A percentile compares a stretch with the other conserved stretches of the same genome.
These are phyloP conservation scores for Boletellus sp. DNA, from an alignment of 768 basidiomycete species.

Conservation along the genomic window DNA sequence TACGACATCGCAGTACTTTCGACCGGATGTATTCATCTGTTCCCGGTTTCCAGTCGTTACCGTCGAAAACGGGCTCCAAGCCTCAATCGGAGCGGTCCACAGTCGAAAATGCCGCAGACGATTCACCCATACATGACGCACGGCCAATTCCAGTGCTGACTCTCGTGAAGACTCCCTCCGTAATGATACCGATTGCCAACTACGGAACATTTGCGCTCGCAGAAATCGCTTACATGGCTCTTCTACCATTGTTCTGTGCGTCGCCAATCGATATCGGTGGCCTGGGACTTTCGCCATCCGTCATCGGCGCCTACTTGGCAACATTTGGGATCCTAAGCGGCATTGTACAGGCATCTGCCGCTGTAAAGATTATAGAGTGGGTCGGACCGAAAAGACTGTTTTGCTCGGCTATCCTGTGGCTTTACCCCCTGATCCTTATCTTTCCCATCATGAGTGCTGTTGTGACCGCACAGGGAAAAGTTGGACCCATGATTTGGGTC, in stretches of 20 bases:
- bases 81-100: background rate
- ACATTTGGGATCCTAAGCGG: conserved; percentile 37
- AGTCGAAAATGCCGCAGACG: background rate
- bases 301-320: conserved; percentile 40
- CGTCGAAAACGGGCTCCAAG: conserved; percentile 6
- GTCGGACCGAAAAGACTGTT: conserved; percentile 42
- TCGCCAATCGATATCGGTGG: conserved; percentile 42
- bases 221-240: conserved; percentile 36
- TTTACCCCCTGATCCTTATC: conserved; percentile 35
- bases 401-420: conserved; percentile 34
- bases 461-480: conserved; percentile 30
- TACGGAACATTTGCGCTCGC: conserved; percentile 41
- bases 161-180: conserved; percentile 22
- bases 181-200: conserved; percentile 41
- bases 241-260: conserved; percentile 44
- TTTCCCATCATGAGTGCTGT: conserved; percentile 45
- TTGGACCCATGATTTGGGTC: conserved; percentile 35
- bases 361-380: conserved; percentile 36
- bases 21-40: background rate
- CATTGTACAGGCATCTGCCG: conserved; percentile 38
- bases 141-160: conserved; percentile 31
- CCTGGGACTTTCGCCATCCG: conserved; percentile 36
- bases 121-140: background rate
- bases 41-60: conserved; percentile 18
- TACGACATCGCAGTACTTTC: conserved; percentile 4